Base-by-base conservation (phyloP, 2,329 filamentous ascomycete species). In the Pseudocercospora macadamiae region DNA sequence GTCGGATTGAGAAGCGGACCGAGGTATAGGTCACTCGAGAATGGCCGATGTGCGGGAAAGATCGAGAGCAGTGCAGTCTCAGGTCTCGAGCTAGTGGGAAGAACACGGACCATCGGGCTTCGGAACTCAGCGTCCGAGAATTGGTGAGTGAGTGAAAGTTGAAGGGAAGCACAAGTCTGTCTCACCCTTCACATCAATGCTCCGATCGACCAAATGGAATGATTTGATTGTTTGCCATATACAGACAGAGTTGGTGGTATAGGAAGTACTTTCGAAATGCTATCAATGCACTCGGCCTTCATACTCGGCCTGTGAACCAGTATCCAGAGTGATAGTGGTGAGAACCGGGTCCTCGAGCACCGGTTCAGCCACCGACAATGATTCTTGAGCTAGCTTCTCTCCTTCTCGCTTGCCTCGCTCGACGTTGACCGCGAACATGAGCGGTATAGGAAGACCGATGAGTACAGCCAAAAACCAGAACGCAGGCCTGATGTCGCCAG, bases 381-480 rank as follows among this genome's bases (percentile, higher is more conserved):
- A 63, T 37, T 78, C 76, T 26, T 67, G 69, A 0, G 76, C 75
- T 55, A 81, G 62, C 12, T 73, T 74, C 23, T 69, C 66, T 16
- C 73, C 79, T 47, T 80, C 79, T 7, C 67, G 65, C 59, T 75
- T 75, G 1, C 79, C 79, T 26, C 79, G 71, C 32, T 96, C 90
- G 8, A 96, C 90, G 73, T 97, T 83, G 32, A 99, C 90, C 55
- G 91, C 84, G 71, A 87, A 89, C 75, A 97, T 90, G 51, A 97
- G 78, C 1, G 92, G 91, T 14, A 93, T 87, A 0, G 95, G 93
- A 1, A 96, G 75, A 4, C 89, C 88, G 5, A 99, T 89, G n/a
- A 99, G 77, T 4, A 86, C 80, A 0, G 91, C 91, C 37, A 99
- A 79, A 72, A 99, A 99, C 82, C 89, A 92, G 74, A 99, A 99